Evolutionary conservation across 306 rosid genomes (phyloP), one percentile per base, ranked within the genome.

Genomic region (Spatholobus suberectus): DNA sequence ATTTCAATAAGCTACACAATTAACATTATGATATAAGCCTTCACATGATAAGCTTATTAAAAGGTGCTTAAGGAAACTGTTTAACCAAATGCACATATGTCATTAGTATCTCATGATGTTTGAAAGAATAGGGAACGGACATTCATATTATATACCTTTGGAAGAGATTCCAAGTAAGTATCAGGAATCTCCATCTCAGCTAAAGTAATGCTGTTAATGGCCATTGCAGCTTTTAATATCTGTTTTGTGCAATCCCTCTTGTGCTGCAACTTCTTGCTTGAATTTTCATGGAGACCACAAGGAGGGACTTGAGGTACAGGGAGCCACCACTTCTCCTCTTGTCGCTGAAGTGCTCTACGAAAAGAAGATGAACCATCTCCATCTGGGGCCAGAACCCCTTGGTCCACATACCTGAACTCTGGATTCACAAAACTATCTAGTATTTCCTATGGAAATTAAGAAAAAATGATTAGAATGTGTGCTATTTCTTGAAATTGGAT

Each of bases 291-390:
- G 70, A 95, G 93, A 54, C 99, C 99, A 14, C 88, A 89, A 4
- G 94, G 89, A 79, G 99, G 97, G 12, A 93, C 93, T 73, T 92
- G 93, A 47, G 98, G 98, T 6, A 92, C 97, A 29, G 99, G 99
- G 23, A 95, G 92, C 99, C 99, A 95, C 99, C 99, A 95, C 77
- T 93, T 95, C 71, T 91, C 99, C 82, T 95, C 98, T 81, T 90
- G 97, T 18, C 97, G 86, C 81, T 89, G 90, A 70, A 94, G 87
- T 0, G 88, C 83, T 87, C 83, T 84, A 29, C 81, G 82, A 34
- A 92, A 90, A 73, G 98, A 85, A 77, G 90, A 73, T 69, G 98
- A 89, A 18, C 92, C 96, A 57, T 89, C 96, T 38, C 51, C 85
- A 26, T 93, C 92, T 23, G 83, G 81, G 40, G 91, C 87, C 18